Evolutionary conservation across 345 rosid species (phyloP), one percentile per base, ranked within the genome.

Genomic region (Eutrema japonicum): DNA sequence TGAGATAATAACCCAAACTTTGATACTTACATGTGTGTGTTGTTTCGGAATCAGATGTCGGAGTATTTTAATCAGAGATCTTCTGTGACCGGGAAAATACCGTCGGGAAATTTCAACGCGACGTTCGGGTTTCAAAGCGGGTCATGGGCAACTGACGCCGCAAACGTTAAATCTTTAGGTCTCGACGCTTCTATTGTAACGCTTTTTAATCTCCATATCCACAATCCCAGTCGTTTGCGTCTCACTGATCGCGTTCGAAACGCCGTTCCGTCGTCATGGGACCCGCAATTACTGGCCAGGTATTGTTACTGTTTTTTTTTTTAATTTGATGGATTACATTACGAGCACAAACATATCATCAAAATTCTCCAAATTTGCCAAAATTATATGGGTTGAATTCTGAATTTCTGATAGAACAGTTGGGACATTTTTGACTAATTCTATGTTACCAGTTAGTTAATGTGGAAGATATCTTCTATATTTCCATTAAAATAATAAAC

Each of bases 191-290:
- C 85, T 60, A 68, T 77, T 36, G 88, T 92, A 32, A 61, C 60
- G 8, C 64, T 95, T 0, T 92, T 85, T 70, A 81, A 80, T 66
- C 56, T 88, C 33, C 96, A 83, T 64, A 85, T 95, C 4, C 80
- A 89, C 54, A 88, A 89, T 0, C 89, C 93, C 0, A 90, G 79
- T 79, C 96, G 90, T 22, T 86, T 95, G 26, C 50, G 78, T 66
- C 92, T 95, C 62, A 79, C 86, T 33, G 84, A 87, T 30, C 83
- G 86, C 42, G 93, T 95, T 59, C 66, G 80, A 13, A 61, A 83
- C 40, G 89, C 91, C 0, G 96, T 95, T 60, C 99, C 97, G 1
- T 81, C 96, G 7, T 70, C 80, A 0, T 95, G 96, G 99, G 90
- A 91, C 73, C 99, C 99, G 14, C 55, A 26, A 5, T 90, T 83